Conservation (phyloP, 2,329 filamentous ascomycete species). For the Zopfia rhizophila region DNA sequence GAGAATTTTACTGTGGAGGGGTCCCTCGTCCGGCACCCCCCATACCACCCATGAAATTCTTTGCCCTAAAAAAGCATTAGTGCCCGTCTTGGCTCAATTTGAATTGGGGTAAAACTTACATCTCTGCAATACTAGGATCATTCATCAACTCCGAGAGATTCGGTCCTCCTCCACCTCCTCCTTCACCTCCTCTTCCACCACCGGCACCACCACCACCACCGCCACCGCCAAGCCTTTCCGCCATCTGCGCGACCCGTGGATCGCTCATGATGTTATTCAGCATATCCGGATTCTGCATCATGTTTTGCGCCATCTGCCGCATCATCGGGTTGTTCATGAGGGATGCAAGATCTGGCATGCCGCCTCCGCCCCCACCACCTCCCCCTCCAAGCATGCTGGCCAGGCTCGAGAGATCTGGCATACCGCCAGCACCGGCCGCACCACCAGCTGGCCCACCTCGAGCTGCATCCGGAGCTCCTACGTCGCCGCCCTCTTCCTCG, state of each 20-base stretch:
- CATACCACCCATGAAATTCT: constrained; percentile 74
- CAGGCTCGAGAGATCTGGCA: constrained; percentile 53
- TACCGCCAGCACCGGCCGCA: constrained; percentile 55
- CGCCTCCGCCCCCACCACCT: constrained; percentile 73
- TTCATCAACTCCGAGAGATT: constrained; percentile 88
- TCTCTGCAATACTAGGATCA: constrained; percentile 89
- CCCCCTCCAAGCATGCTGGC: constrained; percentile 64
- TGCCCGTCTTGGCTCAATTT: not conserved
- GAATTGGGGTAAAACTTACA: constrained; percentile 70
- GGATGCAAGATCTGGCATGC: constrained; percentile 86
- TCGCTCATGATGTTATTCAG: constrained; percentile 95
- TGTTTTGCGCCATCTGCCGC: constrained; percentile 92
- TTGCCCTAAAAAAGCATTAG: constrained; percentile 60
- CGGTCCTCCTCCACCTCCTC: constrained; percentile 82
- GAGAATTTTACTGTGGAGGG: constrained; percentile 1
- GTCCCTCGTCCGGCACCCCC: constrained; percentile 40
- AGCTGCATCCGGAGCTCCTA: constrained; percentile 55
- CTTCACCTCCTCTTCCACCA: constrained; percentile 64
- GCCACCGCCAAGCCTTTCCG: constrained; percentile 74
- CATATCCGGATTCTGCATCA: constrained; percentile 96
- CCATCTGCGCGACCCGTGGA: constrained; percentile 88
- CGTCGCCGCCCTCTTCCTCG: constrained; percentile 76
- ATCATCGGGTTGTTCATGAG: constrained; percentile 99
- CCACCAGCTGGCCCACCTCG: constrained; percentile 42
- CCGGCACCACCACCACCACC: constrained; percentile 49